Base-by-base conservation (phyloP, 176 grass and related monocot species). In the Hordeum marinum region DNA sequence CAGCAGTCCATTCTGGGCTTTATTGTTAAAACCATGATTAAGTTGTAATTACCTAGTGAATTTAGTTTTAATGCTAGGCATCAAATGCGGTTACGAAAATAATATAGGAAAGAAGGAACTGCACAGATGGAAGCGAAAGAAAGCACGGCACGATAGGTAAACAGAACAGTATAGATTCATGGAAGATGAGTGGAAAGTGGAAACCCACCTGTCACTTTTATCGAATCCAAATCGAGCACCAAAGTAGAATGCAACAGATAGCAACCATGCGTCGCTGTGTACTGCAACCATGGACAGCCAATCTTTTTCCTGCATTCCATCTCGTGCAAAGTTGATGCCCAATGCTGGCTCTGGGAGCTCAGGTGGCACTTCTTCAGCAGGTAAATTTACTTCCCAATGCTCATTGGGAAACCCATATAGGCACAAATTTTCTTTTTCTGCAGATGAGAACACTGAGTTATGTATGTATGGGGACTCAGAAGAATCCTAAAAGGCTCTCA, bases 281-380 rank as follows among this genome's bases (percentile, higher is more conserved):
- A 95, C 96, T 45, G 96, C 96, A 61, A 98, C 96, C 90, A 98
- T 91, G 20, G 92, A 91, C 39, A 98, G 58, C 96, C 96, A 98
- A 83, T 98, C 93, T 76, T 98, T 98, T 82, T 98, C 96, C 85
- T 93, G 93, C 91, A 98, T 98, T 80, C 96, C 96, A 70, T 98
- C 91, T 87, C 96, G 90, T 52, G 96, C 96, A 63, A 98, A 98
- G 85, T 98, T 98, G 74, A 98, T 98, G 80, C 96, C 96, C 69
- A 95, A 79, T 60, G 91, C 96, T 70, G 96, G 96, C 78, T 98
- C 96, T 77, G 96, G 96, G 55, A 98, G 88, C 81, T 95, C 96
- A 39, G 96, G 96, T 54, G 96, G 96, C 70, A 95, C 96, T 85
- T 98, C 93, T 85, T 98, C 96, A 66, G 96, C 96, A 32, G 96